Evolutionary conservation across 495 filamentous ascomycete genomes (phyloP), one percentile per base, ranked within the genome.

Genomic region (Collariella sp.): DNA sequence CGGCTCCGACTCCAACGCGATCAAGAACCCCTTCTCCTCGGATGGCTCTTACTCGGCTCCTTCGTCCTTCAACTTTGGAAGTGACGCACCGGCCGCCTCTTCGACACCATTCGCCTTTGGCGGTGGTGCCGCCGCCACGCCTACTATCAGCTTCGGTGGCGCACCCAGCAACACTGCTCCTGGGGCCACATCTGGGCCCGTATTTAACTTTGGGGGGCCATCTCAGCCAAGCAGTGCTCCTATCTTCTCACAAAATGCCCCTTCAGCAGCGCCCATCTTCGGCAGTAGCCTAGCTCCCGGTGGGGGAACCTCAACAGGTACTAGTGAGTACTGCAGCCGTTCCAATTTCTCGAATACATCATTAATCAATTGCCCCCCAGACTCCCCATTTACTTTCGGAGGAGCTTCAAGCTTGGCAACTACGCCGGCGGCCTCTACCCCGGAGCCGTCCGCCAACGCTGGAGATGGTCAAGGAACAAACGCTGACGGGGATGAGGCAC

Each of bases 401-500:
- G 73, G 69, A 19, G 73, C 74, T 34, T 78, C 75, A 41, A 78
- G 75, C 48, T 67, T 82, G 54, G 78, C 75, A 5, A 76, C 76
- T 18, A 80, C 82, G 39, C 81, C 80, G 19, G 75, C 77, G n/a
- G 76, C 76, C 34, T 79, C 80, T n/a, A 80, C 82, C 13, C 83
- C 81, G 2, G 83, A 83, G 58, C 71, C 75, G 36, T 72, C 75
- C 50, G 75, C 79, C 20, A 74, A 68, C 38, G 69, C 74, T 49
- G 79, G 79, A 42, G 80, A 81, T 15, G 78, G 62, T 52, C 62
- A 61, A 64, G 65, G 55, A 62, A 70, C 73, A 52, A 69, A 76
- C 22, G 66, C 69, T 50, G 76, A 79, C 58, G 69, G 76, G 44
- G 73, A 78, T 45, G 73, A 74, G 46, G 70, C 60, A 52, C 65